Conservation (phyloP, 164 flowering plant species). For the Malania oleifera region DNA sequence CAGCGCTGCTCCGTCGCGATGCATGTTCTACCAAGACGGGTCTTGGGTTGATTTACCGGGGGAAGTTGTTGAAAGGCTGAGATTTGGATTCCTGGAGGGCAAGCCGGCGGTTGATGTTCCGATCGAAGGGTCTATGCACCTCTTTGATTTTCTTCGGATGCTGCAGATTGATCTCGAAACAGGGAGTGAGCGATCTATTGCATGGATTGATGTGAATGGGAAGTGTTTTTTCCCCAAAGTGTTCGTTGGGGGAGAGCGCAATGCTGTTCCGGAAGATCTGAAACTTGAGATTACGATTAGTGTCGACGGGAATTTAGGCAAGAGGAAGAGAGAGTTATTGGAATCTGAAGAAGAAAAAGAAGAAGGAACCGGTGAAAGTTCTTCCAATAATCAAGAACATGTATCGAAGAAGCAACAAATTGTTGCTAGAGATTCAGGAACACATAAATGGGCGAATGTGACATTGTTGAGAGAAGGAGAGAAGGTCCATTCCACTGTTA, state of each 20-base stretch:
- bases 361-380: constrained; percentile 15
- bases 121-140: constrained; percentile 16
- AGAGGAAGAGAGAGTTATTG: constrained; percentile 16
- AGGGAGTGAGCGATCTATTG: constrained; percentile 27
- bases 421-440: not conserved
- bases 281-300: constrained; percentile 24
- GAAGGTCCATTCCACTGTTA: constrained; percentile 12
- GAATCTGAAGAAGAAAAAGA: constrained; percentile 14
- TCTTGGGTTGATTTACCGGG: constrained; percentile 32
- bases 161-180: constrained; percentile 26
- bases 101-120: constrained; percentile 22
- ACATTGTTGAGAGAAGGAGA: constrained; percentile 27
- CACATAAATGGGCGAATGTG: constrained; percentile 30
- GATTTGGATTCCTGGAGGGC: constrained; percentile 19
- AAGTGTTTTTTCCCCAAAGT: constrained; percentile 39
- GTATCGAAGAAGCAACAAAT: constrained; percentile 12
- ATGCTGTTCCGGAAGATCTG: not conserved
- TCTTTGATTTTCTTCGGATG: constrained; percentile 45
- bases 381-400: not conserved
- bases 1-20: constrained; percentile 26
- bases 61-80: constrained; percentile 20
- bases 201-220: constrained; percentile 50
- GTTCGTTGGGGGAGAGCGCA: constrained; percentile 17
- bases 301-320: constrained; percentile 8
- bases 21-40: constrained; percentile 28